Base-by-base conservation (phyloP, 805 yeast species). In the Dipodascopsis tothii region DNA sequence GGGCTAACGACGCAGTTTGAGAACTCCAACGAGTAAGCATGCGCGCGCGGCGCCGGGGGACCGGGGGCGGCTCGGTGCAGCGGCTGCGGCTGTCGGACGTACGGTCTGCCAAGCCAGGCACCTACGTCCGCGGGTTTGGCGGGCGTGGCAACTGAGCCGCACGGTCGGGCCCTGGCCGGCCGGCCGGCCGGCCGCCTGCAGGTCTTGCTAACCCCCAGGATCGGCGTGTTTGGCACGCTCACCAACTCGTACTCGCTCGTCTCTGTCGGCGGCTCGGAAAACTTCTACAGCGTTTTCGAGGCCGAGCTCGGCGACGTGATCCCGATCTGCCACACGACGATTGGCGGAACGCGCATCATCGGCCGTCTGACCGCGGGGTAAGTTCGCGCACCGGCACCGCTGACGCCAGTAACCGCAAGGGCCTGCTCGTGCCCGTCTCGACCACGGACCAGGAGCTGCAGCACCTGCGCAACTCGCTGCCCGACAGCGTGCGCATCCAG, bases 381-480 rank as follows among this genome's bases (percentile, higher is more conserved):
- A 23, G 44, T 34, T 11, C n/a, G 14, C 9, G 14, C 30, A 25
- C 14, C 9, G 9, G 14, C 30, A 11, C 7, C 9, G 35, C 35
- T 33, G 35, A 33, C 35, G 7, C 7, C 16, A 44, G 98, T 95
- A 92, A 92, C 76, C 82, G 98, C 72, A 79, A 97, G 65, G 99
- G 99, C 28, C 71, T 92, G 53, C 74, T 92, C 46, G 98, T 92
- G 14, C 99, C 99, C 50, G 84, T 95, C 9, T 95, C 88, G 67
- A 92, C 99, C 36, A 85, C 96, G 4, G 99, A 92, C 67, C 97
- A 92, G 68, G 99, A 92, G 68, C 77, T 92, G 55, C 92, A 87
- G 81, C 99, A 92, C 68, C 70, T 92, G 61, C 79, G 99, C 76
- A 92, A 92, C 71, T 80, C 94, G 53, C 76, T 92, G 57, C 99